phyloP scores from a whole-genome alignment of 1,139 yeast species.

The Blastobotrys apis region DNA sequence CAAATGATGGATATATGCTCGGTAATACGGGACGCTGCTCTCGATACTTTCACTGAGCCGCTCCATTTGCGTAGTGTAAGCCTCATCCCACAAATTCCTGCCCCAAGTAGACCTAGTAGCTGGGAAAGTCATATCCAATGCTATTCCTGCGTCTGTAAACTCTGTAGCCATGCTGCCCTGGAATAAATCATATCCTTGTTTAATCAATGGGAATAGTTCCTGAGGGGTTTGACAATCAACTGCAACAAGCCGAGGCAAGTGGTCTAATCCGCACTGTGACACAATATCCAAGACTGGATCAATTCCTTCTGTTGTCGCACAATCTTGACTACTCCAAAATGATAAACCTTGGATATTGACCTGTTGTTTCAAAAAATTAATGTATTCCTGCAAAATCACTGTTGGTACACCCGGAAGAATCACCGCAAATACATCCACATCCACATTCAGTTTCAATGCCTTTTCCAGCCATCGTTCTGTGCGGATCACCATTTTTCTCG shows the following conservation, averaged over 20 bases:
- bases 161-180: slow-evolving; percentile 31
- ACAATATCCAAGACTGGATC: slow-evolving; percentile 8
- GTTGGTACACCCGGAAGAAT: slow-evolving; percentile 28
- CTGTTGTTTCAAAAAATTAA: slow-evolving; percentile 4
- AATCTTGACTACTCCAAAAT: slow-evolving; percentile 19
- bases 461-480: slow-evolving; percentile 34
- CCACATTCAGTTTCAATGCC: slow-evolving; percentile 17
- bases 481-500: slow-evolving; percentile 36
- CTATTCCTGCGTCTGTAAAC: slow-evolving; percentile 39
- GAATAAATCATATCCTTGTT: slow-evolving; percentile 37
- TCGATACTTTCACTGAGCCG: slow-evolving; percentile 22
- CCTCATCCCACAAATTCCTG: slow-evolving; percentile 34
- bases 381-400: slow-evolving; percentile 12
- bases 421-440: slow-evolving; percentile 30
- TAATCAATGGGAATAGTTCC: slow-evolving; percentile 32
- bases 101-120: slow-evolving; percentile 26
- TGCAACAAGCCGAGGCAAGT: slow-evolving; percentile 24
- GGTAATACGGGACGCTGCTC: slow-evolving; percentile 31
- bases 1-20: slow-evolving; percentile 41
- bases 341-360: slow-evolving; percentile 25
- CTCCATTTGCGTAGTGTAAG: slow-evolving; percentile 32
- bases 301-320: neutral
- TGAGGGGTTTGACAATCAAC: slow-evolving; percentile 34
- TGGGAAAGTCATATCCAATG: slow-evolving; percentile 34
- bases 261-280: slow-evolving; percentile 13